Percentiles rank a stretch among this genome's conserved stretches.
Conservation (phyloP, 192 early-diverging fungal species). For the Obelidium mucronatum region DNA sequence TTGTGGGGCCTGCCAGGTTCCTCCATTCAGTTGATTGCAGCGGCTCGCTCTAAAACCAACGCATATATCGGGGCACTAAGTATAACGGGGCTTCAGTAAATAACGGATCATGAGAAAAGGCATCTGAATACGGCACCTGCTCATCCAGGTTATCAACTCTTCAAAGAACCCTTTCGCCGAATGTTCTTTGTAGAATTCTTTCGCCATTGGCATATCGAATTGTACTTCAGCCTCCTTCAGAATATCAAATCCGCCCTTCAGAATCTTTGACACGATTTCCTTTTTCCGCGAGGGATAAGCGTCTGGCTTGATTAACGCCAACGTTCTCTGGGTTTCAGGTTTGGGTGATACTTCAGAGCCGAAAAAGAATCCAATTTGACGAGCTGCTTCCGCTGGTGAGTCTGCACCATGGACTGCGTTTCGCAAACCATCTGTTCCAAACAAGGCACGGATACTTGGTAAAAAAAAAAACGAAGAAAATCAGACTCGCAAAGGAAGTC, state of each 20-base stretch:
- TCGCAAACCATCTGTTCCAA: slow-evolving; percentile 49
- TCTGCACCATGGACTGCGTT: slow-evolving; percentile 64
- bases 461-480: background rate
- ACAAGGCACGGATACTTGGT: slow-evolving; percentile 51
- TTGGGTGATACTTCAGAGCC: slow-evolving; percentile 24
- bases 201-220: slow-evolving; percentile 44
- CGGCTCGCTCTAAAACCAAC: slow-evolving; percentile 42
- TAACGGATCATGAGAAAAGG: background rate
- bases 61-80: slow-evolving; percentile 54
- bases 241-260: slow-evolving; percentile 47
- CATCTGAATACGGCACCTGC: too few relatives aligned
- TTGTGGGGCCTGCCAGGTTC: slow-evolving; percentile 53
- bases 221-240: slow-evolving; percentile 51
- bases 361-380: slow-evolving; percentile 53
- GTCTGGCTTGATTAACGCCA: slow-evolving; percentile 65
- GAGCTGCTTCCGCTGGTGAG: slow-evolving; percentile 37
- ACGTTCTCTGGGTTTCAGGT: slow-evolving; percentile 48
- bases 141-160: slow-evolving; percentile 61
- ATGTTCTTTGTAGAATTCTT: slow-evolving; percentile 60
- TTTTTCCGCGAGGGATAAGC: slow-evolving; percentile 57
- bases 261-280: slow-evolving; percentile 52
- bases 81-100: background rate
- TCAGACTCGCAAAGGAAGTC: too few relatives aligned
- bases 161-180: slow-evolving; percentile 50
- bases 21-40: slow-evolving; percentile 38